Percentiles rank a stretch among this genome's conserved stretches.
Conservation (phyloP, 2,329 filamentous ascomycete species). For the Ambrosiella xylebori region DNA sequence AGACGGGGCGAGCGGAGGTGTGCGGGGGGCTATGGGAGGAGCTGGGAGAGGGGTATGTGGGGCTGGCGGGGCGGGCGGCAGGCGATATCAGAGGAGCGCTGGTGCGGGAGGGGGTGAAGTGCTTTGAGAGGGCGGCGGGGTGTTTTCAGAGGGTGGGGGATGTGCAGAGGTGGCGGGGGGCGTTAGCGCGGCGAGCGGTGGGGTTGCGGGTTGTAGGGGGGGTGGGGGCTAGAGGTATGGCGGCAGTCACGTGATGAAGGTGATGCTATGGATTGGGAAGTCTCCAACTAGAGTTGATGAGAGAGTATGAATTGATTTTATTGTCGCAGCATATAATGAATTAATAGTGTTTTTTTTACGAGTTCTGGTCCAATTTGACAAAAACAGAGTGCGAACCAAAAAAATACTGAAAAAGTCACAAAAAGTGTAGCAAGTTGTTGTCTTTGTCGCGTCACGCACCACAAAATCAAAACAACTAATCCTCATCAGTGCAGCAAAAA, state of each 20-base stretch:
- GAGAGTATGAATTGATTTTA: too few species aligned
- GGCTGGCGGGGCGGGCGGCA: conserved; percentile 41
- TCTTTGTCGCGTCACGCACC: too few species aligned
- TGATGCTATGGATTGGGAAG: neutral
- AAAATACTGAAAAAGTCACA: too few species aligned
- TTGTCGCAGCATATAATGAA: too few species aligned
- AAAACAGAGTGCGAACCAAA: too few species aligned
- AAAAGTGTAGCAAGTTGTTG: too few species aligned
- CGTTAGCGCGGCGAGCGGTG: neutral
- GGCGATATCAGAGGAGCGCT: neutral
- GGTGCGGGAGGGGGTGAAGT: neutral
- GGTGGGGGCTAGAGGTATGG: neutral
- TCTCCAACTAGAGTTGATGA: too few species aligned
- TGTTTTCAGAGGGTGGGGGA: neutral
- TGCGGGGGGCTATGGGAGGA: conserved; percentile 50
- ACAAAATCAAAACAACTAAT: too few species aligned
- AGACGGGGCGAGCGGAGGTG: conserved; percentile 46
- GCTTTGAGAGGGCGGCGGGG: neutral
- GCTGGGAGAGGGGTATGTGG: conserved; percentile 64
- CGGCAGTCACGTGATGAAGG: neutral
- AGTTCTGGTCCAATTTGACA: too few species aligned
- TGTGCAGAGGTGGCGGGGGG: neutral
- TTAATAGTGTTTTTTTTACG: too few species aligned
- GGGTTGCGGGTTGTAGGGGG: neutral
- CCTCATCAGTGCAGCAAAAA: too few species aligned